These are phyloP conservation scores for Porodaedalea pini DNA, from an alignment of 1,284 basidiomycete genomes.

Conservation along the genomic window DNA sequence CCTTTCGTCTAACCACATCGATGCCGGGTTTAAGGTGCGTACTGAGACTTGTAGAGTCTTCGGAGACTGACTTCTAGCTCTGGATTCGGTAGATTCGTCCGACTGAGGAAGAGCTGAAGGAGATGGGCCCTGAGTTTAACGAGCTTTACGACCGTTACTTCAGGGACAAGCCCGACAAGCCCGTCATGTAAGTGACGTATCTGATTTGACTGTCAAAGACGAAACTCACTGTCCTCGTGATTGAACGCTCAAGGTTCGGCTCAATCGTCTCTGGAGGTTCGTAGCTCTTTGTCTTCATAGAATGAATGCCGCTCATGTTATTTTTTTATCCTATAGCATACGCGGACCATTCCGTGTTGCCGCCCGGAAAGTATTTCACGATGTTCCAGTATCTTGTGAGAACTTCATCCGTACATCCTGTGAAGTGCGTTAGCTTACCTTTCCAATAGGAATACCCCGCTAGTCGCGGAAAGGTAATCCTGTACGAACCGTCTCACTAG, in stretches of 20 bases:
- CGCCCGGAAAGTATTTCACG: constrained; percentile 68
- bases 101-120: constrained; percentile 61
- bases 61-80: background rate
- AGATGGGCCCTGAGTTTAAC: constrained; percentile 75
- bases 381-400: constrained; percentile 70
- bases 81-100: constrained; percentile 50
- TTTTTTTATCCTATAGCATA: constrained; percentile 55
- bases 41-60: background rate
- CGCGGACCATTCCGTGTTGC: constrained; percentile 64
- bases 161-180: constrained; percentile 75
- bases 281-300: background rate
- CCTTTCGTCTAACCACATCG: constrained; percentile 65
- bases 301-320: too few relatives aligned
- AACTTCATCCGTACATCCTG: constrained; percentile 4
- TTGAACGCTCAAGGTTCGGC: too few relatives aligned
- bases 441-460: constrained; percentile 54
- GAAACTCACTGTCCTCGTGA: too few relatives aligned
- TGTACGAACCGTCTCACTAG: too few relatives aligned
- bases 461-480: constrained; percentile 54
- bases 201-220: background rate
- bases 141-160: constrained; percentile 64
- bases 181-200: constrained; percentile 48
- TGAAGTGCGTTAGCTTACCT: background rate
- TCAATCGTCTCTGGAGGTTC: constrained; percentile 59
- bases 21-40: constrained; percentile 66